A percentile compares a stretch with the other conserved stretches of the same genome.
Evolutionary conservation across 2,329 filamentous ascomycete genomes (phyloP).

Genomic region (Apiospora rasikravindrae): DNA sequence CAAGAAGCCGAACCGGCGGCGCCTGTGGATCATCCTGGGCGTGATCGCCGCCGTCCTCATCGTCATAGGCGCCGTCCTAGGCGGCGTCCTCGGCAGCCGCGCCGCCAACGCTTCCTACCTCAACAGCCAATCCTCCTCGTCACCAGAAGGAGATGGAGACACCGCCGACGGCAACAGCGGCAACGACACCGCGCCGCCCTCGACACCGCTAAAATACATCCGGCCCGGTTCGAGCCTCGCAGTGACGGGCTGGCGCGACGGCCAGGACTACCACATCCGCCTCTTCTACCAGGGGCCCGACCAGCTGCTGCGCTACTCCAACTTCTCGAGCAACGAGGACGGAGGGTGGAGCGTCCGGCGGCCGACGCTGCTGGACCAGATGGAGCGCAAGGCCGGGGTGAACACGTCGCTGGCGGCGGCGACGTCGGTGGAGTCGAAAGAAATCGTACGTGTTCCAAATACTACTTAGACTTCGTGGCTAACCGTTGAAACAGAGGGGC

Average conservation of each 20-base stretch:
- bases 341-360: background rate
- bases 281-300: constrained; percentile 24
- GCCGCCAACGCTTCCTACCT: background rate
- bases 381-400: background rate
- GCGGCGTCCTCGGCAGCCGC: constrained; percentile 20
- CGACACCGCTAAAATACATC: background rate
- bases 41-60: constrained; percentile 8
- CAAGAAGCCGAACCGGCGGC: background rate
- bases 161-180: background rate
- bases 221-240: constrained; percentile 16
- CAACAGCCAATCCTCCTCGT: background rate
- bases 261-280: constrained; percentile 5
- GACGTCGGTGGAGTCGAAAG: constrained; percentile 1
- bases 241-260: constrained; percentile 22
- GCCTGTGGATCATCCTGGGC: constrained; percentile 19
- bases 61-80: constrained; percentile 20
- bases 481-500: background rate
- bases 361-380: constrained; percentile 11
- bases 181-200: background rate
- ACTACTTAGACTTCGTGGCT: background rate
- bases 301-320: constrained; percentile 20
- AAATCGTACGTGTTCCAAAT: background rate
- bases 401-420: constrained; percentile 20
- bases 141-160: background rate
- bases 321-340: constrained; percentile 9